Percentiles rank a stretch among this genome's conserved stretches.
Evolutionary conservation across 306 rosid species (phyloP).

Genomic region (Gillenia trifoliata): DNA sequence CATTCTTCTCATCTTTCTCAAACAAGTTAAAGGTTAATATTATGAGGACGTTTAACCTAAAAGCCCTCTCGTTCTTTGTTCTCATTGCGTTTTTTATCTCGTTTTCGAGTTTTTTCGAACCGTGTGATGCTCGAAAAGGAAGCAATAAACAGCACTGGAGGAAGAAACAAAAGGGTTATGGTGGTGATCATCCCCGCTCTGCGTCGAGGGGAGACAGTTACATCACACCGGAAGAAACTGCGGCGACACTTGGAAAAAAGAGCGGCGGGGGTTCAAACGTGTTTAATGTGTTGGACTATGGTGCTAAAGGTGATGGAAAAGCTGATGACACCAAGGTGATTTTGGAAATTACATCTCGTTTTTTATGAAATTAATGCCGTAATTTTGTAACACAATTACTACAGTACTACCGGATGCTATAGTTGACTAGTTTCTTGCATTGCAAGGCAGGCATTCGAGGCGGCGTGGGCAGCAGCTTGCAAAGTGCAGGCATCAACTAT

Average conservation of each 20-base stretch:
- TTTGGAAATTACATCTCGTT: background rate
- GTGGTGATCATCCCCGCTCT: background rate
- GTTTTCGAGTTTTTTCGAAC: slow-evolving; percentile 28
- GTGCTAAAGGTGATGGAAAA: slow-evolving; percentile 80
- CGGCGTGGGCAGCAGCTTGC: slow-evolving; percentile 74
- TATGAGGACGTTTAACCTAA: slow-evolving; percentile 27
- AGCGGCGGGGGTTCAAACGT: slow-evolving; percentile 20
- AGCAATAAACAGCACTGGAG: slow-evolving; percentile 30
- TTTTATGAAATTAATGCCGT: background rate
- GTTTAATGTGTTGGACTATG: slow-evolving; percentile 59
- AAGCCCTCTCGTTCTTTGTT: slow-evolving; percentile 26
- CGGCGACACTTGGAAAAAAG: background rate
- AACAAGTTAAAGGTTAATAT: background rate
- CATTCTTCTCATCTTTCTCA: too few species aligned
- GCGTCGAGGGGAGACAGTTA: background rate
- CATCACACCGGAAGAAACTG: background rate
- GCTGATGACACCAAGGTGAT: slow-evolving; percentile 73
- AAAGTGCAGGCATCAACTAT: slow-evolving; percentile 54
- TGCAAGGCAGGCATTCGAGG: slow-evolving; percentile 50
- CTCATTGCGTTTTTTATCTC: slow-evolving; percentile 19
- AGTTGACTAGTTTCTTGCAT: slow-evolving; percentile 6
- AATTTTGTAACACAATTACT: background rate
- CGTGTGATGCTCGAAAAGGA: slow-evolving; percentile 37
- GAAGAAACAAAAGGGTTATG: background rate
- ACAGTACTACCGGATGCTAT: background rate